These are phyloP conservation scores for Cladosporium colombiae DNA, from an alignment of 2,329 filamentous ascomycete species.

Conservation along the genomic window DNA sequence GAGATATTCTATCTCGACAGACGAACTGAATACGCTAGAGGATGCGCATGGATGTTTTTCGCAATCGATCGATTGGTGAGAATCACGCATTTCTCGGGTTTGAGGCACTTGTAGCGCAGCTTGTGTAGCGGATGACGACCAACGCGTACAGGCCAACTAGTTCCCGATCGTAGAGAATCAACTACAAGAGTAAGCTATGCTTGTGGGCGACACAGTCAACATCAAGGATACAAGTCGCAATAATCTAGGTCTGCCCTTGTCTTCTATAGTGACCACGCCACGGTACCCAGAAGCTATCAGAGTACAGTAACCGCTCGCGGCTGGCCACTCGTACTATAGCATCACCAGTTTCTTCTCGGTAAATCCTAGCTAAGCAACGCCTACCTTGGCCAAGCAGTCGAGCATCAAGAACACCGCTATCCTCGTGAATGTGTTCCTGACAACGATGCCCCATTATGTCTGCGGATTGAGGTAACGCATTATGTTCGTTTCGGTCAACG, in stretches of 20 bases:
- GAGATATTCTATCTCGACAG: not conserved
- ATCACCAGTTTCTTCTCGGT: not conserved
- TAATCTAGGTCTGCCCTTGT: not conserved
- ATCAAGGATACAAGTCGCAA: not conserved
- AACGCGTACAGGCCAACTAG: not conserved
- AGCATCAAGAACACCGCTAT: slow-evolving; percentile 17
- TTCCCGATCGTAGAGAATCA: not conserved
- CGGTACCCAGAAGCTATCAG: no score
- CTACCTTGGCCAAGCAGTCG: not conserved
- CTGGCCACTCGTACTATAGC: not conserved
- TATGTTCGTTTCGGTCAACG: no score
- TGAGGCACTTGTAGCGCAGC: not conserved
- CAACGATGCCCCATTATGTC: slow-evolving; percentile 32
- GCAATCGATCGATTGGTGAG: not conserved
- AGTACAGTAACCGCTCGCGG: not conserved
- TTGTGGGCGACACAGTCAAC: not conserved
- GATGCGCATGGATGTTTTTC: not conserved
- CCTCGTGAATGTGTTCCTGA: slow-evolving; percentile 27
- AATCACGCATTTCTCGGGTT: not conserved
- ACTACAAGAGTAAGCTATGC: not conserved
- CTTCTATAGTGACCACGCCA: no score
- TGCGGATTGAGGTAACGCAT: slow-evolving; percentile 36
- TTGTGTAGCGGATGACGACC: not conserved
- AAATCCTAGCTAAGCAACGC: not conserved
- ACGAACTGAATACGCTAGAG: not conserved